These are phyloP conservation scores for Nicotiana knightiana DNA, from an alignment of 257 asterid species.

Conservation along the genomic window DNA sequence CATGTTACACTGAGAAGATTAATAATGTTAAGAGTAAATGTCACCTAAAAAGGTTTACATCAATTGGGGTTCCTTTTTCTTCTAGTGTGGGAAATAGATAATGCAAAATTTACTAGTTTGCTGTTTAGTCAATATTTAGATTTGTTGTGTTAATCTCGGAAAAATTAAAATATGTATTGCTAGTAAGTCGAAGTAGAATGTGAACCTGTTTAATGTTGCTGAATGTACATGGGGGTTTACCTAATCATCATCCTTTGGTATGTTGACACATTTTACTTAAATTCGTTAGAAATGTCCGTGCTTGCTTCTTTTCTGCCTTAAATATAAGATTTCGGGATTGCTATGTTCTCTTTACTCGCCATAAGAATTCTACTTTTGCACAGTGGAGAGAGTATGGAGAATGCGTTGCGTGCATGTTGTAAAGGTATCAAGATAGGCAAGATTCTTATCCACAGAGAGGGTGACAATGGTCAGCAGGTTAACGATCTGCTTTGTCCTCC, in stretches of 20 bases:
- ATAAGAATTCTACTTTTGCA: constrained; percentile 3
- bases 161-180: background rate
- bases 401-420: constrained; percentile 15
- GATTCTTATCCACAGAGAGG: constrained; percentile 16
- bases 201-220: background rate
- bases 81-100: background rate
- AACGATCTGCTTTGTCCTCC: background rate
- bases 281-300: background rate
- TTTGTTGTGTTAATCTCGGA: background rate
- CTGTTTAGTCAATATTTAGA: background rate
- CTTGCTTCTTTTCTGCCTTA: background rate
- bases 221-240: background rate
- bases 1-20: background rate
- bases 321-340: background rate
- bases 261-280: background rate
- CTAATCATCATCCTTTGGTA: background rate
- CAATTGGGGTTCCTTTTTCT: background rate
- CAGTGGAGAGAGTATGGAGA: constrained; percentile 86
- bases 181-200: background rate
- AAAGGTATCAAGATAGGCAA: constrained; percentile 18
- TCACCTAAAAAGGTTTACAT: background rate
- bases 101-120: background rate
- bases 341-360: background rate
- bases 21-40: background rate
- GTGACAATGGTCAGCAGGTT: constrained; percentile 15